A percentile compares a stretch with the other conserved stretches of the same genome.
Conservation (phyloP, 805 yeast species). For the Sugiyamaella americana region DNA sequence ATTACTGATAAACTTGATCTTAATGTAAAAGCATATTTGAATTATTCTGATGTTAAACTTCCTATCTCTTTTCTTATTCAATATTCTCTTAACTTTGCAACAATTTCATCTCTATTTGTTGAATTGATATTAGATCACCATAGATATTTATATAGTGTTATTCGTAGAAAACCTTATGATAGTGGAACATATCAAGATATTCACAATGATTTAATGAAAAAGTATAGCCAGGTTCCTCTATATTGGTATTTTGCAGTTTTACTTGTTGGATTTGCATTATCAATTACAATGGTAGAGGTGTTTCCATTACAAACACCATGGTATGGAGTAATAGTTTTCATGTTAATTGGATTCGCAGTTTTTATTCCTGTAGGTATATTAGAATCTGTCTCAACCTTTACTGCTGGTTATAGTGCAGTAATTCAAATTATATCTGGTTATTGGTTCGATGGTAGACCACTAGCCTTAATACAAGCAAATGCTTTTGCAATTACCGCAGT, state of each 20-base stretch:
- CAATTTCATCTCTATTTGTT: constrained; percentile 2
- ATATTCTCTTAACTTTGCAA: constrained; percentile 6
- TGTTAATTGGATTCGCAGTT: constrained; percentile 1
- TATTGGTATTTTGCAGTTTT: constrained; percentile 46
- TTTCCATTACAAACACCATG: constrained; percentile 10
- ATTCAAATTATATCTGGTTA: constrained; percentile 62
- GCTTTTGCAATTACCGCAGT: constrained; percentile 57
- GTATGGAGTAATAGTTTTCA: constrained; percentile 8
- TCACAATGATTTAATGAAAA: constrained; percentile 36
- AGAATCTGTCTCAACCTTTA: constrained; percentile 8
- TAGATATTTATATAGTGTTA: not conserved
- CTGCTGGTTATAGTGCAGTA: constrained; percentile 36
- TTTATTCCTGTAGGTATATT: constrained; percentile 6
- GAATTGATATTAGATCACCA: constrained; percentile 2
- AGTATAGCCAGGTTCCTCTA: constrained; percentile 34
- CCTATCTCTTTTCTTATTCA: constrained; percentile 16
- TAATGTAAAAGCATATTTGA: constrained; percentile 5
- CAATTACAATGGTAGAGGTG: constrained; percentile 14
- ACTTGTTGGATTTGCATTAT: constrained; percentile 50
- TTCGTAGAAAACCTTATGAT: constrained; percentile 2
- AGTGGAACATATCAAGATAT: constrained; percentile 12
- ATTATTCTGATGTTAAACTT: constrained; percentile 11
- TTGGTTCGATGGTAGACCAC: constrained; percentile 54
- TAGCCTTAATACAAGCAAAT: constrained; percentile 57
- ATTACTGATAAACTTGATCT: constrained; percentile 26